A percentile compares a stretch with the other conserved stretches of the same genome.
These are phyloP conservation scores for Epichloe hybrida DNA, from an alignment of 2,329 filamentous ascomycete species.

Conservation along the genomic window DNA sequence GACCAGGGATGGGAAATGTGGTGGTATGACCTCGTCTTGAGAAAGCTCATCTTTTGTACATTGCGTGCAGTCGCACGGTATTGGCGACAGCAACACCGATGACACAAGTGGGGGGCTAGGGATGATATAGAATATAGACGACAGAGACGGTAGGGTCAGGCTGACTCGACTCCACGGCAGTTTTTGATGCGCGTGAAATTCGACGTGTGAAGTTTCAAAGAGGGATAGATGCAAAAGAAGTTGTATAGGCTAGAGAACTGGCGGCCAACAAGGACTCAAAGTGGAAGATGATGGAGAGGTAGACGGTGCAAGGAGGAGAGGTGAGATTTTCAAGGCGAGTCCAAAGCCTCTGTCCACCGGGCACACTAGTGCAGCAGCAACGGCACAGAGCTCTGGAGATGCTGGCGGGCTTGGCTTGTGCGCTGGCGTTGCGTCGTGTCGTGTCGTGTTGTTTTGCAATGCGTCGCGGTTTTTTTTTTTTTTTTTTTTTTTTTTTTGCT, in stretches of 20 bases:
- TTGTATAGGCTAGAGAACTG: background rate
- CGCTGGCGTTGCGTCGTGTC: background rate
- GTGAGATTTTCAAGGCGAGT: background rate
- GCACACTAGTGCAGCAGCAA: background rate
- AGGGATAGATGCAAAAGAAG: background rate
- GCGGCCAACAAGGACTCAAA: background rate
- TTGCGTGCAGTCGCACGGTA: slow-evolving; percentile 18
- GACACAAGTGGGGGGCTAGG: background rate
- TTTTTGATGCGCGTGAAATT: background rate
- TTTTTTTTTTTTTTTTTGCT: background rate
- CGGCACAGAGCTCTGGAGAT: background rate
- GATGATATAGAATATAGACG: background rate
- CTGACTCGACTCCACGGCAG: background rate
- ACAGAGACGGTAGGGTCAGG: background rate
- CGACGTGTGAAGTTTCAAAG: background rate
- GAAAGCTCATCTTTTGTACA: slow-evolving; percentile 29
- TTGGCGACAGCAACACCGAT: slow-evolving; percentile 5
- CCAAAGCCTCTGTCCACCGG: background rate
- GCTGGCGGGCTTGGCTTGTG: background rate
- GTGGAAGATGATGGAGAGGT: background rate
- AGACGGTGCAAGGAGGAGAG: background rate
- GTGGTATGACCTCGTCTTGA: slow-evolving; percentile 25
- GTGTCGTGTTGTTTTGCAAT: background rate
- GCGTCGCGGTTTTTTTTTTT: background rate
- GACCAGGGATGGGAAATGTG: background rate